These are phyloP conservation scores for Metschnikowia santaceciliae DNA, from an alignment of 805 yeast species.

Conservation along the genomic window DNA sequence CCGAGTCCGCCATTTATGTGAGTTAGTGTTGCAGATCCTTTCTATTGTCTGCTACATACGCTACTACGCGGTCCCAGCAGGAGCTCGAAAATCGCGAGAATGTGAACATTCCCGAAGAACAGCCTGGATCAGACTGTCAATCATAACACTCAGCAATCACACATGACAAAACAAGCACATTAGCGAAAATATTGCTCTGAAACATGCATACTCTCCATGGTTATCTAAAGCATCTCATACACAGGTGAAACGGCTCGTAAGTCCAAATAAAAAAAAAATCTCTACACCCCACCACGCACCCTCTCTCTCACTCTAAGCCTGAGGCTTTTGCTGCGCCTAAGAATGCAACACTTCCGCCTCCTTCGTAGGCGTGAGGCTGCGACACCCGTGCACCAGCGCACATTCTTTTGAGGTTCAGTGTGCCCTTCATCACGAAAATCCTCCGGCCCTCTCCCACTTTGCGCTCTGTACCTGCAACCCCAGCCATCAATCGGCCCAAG, in stretches of 20 bases:
- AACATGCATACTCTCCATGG: too few species aligned
- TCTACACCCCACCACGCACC: too few species aligned
- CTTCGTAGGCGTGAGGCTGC: slow-evolving; percentile 1
- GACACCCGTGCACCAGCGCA: slow-evolving; percentile 5
- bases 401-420: neutral
- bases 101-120: neutral
- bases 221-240: too few species aligned
- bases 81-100: neutral
- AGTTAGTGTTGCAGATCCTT: neutral
- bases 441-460: neutral
- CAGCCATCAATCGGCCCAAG: neutral
- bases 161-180: neutral
- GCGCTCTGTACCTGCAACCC: slow-evolving; percentile 1
- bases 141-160: neutral
- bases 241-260: too few species aligned
- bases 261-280: too few species aligned
- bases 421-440: slow-evolving; percentile 1
- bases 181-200: too few species aligned
- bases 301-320: too few species aligned
- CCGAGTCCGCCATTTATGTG: neutral
- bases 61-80: neutral
- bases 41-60: neutral
- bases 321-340: neutral
- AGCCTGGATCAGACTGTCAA: neutral
- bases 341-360: slow-evolving; percentile 1